Base-by-base conservation (phyloP, 495 filamentous ascomycete genomes). In the Tirmania nivea region DNA sequence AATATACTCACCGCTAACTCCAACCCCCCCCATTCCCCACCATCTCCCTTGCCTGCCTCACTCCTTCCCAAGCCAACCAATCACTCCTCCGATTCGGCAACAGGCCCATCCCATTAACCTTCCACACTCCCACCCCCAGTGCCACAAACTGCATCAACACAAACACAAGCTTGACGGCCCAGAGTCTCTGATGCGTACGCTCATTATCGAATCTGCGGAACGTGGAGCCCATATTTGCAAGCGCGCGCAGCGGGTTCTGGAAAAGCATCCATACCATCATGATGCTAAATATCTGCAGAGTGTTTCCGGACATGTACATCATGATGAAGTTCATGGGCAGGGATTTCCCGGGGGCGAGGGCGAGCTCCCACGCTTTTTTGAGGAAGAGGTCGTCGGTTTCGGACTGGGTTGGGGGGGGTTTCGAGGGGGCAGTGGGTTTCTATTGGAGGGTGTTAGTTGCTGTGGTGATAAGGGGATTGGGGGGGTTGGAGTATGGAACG, bases 301-400 rank as follows among this genome's bases (percentile, higher is more conserved):
- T 85, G 70, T 95, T 96, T 62, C 90, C 90, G 55, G 90, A 94
- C 92, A 99, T 96, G 75, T 99, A 99, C 88, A 96, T 96, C 81
- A 94, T 94, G 69, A 99, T 87, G 48, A 78, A 86, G 55, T 92
- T 95, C 90, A 97, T 96, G 51, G 90, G 90, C 48, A 99, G 74
- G 64, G 81, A 79, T 70, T 99, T 99, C 51, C 87, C 81, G 1
- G 90, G 90, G 4, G 83, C 92, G 36, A 99, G 76, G 35, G 90
- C 92, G 19, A 99, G 75, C 69, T 99, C 90, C 92, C 92, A 99
- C 1, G 90, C 89, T 65, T 99, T 99, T 69, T 97, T 99, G 57
- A 96, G 68, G 71, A 96, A 95, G 52, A 99, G 72, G 42, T 79
- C 82, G 67, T 96, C 90, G 70, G 85, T 95, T 68, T 95, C 86